A percentile compares a stretch with the other conserved stretches of the same genome.
Conservation (phyloP, 257 asterid species). For the Ophiorrhiza pumila region DNA sequence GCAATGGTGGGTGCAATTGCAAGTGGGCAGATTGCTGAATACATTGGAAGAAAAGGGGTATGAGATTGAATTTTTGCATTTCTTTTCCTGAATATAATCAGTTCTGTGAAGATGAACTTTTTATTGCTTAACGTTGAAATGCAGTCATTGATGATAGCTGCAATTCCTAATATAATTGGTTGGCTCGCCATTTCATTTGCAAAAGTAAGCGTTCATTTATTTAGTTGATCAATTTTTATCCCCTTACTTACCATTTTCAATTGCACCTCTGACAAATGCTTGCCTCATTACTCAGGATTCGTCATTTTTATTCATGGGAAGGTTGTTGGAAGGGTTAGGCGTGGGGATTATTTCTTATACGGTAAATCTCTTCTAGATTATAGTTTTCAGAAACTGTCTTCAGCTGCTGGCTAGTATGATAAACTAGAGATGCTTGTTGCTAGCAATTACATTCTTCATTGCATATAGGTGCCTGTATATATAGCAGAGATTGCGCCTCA, state of each 20-base stretch:
- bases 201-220: constrained; percentile 43
- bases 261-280: not conserved
- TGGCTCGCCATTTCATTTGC: constrained; percentile 92
- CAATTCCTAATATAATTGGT: constrained; percentile 82
- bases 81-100: not conserved
- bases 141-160: constrained; percentile 86
- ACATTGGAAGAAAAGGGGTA: constrained; percentile 93
- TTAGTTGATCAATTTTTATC: not conserved
- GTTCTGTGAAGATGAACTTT: not conserved
- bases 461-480: constrained; percentile 74
- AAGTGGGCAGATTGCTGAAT: constrained; percentile 89
- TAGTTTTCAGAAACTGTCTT: not conserved
- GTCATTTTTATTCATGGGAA: constrained; percentile 86
- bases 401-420: not conserved
- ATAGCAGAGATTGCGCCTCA: constrained; percentile 94
- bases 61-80: not conserved
- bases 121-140: constrained; percentile 21
- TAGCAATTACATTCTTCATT: constrained; percentile 18
- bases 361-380: constrained; percentile 36
- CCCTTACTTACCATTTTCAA: not conserved
- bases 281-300: constrained; percentile 45
- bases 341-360: constrained; percentile 90
- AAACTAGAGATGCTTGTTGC: not conserved
- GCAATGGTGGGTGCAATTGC: constrained; percentile 95
- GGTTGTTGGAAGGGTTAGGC: constrained; percentile 85